Base-by-base conservation (phyloP, 108 stramenopile genomes). In the Heterococcus sp. region DNA sequence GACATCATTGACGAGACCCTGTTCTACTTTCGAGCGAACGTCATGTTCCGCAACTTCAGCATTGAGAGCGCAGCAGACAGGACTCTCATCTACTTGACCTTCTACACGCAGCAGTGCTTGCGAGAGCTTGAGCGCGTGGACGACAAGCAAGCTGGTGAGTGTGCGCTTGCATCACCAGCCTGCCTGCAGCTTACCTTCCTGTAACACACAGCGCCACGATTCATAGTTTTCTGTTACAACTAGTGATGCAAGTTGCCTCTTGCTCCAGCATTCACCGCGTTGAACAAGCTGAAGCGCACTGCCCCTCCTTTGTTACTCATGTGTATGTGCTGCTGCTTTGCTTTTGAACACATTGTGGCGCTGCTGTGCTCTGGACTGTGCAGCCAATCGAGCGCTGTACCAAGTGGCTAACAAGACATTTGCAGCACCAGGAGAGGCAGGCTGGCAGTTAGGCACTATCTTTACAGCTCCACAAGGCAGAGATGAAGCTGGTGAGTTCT, bases 1-100 rank as follows among this genome's bases (percentile, higher is more conserved):
- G 89, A 89, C 84, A 87, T 89, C 35, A 78, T 89, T n/a, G 89
- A 88, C 75, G 89, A 89, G 85, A 84, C 78, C 3, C 73, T 89
- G 78, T 76, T 86, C 73, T 87, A 68, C 58, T 89, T 87, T 69
- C 86, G 89, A 29, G 87, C 88, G 2, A 89, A 89, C 75, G 86
- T 89, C 8, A 65, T 89, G 21, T 89, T 87, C 66, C 35, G 86
- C 26, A 87, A 78, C 73, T 89, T 87, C 66, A 81, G 75, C 58
- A 78, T 89, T 34, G 33, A 87, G 28, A 84, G 87, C n/a, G 38
- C 77, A 28, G 82, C 87, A 4, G 88, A 90, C 71, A 78, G 88
- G 33, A 84, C 87, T 27, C 67, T 91, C 32, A 89, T 91, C 82
- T 91, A 90, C 78, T 76, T 90, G 11, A 91, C 89, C 28, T 74